phyloP scores from a whole-genome alignment of 306 rosid species.

The Ochetophila trinervis region DNA sequence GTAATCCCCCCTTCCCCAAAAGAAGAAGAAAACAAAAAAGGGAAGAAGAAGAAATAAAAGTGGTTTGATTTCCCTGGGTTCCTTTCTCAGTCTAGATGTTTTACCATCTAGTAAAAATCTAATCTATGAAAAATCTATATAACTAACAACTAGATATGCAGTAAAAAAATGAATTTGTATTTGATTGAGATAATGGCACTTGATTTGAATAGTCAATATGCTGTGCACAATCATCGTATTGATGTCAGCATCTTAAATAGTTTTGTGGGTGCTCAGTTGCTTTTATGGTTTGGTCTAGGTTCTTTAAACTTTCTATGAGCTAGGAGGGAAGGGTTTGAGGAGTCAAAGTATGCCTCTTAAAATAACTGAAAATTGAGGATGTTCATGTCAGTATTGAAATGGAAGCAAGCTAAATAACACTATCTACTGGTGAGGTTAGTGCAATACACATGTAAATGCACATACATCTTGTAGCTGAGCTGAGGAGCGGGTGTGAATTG shows the following conservation, averaged over 20 bases:
- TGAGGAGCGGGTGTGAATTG: conserved; percentile 15
- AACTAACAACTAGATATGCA: no score
- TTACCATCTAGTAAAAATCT: no score
- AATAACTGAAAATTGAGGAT: not conserved
- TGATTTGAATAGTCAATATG: not conserved
- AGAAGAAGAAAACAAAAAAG: no score
- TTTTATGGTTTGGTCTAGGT: not conserved
- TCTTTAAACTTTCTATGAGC: not conserved
- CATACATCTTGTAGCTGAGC: conserved; percentile 8
- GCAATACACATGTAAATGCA: not conserved
- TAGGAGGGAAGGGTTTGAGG: not conserved
- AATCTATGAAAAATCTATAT: no score
- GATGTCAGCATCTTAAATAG: not conserved
- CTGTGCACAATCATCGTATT: not conserved
- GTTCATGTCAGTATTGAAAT: not conserved
- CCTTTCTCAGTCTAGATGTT: no score
- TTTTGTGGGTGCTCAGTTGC: not conserved
- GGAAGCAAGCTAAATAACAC: conserved; percentile 5
- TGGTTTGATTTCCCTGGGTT: no score
- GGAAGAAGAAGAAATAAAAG: no score
- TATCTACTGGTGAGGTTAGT: not conserved
- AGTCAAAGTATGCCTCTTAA: not conserved
- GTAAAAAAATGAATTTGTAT: no score
- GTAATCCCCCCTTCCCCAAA: no score
- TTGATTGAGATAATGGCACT: not conserved